phyloP scores from a whole-genome alignment of 1,139 yeast species.

The Lodderomyces oxycetoniae region DNA sequence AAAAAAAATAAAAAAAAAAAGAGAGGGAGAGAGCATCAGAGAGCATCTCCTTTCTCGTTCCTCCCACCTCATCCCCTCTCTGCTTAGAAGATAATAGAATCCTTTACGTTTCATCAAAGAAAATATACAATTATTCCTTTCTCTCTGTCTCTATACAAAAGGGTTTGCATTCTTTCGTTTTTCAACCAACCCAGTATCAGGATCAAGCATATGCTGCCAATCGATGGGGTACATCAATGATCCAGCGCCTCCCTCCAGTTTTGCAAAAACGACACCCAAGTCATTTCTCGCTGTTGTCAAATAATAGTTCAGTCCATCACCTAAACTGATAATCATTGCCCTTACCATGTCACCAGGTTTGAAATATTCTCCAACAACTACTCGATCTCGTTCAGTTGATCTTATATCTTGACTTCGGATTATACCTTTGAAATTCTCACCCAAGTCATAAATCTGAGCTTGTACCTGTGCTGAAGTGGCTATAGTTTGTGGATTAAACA shows the following conservation, averaged over 20 bases:
- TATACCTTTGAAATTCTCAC: conserved; percentile 88
- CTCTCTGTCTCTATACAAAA: conserved; percentile 24
- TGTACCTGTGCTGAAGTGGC: conserved; percentile 37
- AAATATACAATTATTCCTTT: too few relatives aligned
- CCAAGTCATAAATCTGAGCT: conserved; percentile 59
- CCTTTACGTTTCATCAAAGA: too few relatives aligned
- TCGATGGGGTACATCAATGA: conserved; percentile 83
- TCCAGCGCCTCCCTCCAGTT: conserved; percentile 64
- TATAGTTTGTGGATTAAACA: conserved; percentile 38
- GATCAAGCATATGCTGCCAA: conserved; percentile 92
- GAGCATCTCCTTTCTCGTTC: background rate
- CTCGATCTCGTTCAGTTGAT: conserved; percentile 85
- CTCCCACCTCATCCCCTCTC: too few relatives aligned
- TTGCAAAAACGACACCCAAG: conserved; percentile 90
- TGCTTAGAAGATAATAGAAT: too few relatives aligned
- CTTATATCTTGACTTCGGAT: conserved; percentile 86
- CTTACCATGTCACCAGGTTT: conserved; percentile 91
- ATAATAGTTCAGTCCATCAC: conserved; percentile 91
- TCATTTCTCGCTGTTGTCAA: conserved; percentile 87
- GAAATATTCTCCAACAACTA: conserved; percentile 72
- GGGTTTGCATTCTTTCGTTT: conserved; percentile 93
- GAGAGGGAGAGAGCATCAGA: background rate
- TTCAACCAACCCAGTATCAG: conserved; percentile 69
- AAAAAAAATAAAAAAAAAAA: conserved; percentile 1
- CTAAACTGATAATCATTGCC: conserved; percentile 76